Conservation (phyloP, 2,329 filamentous ascomycete species). For the Exophiala aquamarina region DNA sequence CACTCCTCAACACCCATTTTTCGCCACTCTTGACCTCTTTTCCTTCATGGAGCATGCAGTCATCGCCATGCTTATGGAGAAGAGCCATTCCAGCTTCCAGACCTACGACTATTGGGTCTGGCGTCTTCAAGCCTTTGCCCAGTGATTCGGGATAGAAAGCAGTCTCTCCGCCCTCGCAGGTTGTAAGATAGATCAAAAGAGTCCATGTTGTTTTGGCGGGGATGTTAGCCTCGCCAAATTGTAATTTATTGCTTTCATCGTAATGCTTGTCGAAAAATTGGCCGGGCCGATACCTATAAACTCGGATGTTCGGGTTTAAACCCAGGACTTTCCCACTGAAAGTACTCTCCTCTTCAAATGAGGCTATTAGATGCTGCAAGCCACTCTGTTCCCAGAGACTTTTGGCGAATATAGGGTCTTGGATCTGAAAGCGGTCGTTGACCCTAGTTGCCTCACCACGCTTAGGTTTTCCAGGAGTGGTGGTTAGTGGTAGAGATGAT, state of each 20-base stretch:
- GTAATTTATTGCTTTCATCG: slow-evolving; percentile 79
- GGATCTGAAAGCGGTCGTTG: slow-evolving; percentile 84
- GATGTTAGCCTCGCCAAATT: slow-evolving; percentile 50
- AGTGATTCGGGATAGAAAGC: slow-evolving; percentile 77
- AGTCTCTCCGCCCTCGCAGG: slow-evolving; percentile 82
- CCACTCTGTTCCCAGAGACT: slow-evolving; percentile 76
- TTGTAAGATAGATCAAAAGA: slow-evolving; percentile 81
- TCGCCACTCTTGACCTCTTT: slow-evolving; percentile 75
- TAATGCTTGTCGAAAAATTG: slow-evolving; percentile 95
- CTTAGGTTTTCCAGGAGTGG: slow-evolving; percentile 76
- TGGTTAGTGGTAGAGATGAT: slow-evolving; percentile 67
- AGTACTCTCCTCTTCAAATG: slow-evolving; percentile 34
- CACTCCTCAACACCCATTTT: slow-evolving; percentile 88
- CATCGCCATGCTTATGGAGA: slow-evolving; percentile 83
- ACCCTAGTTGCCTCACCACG: slow-evolving; percentile 78
- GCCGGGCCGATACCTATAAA: slow-evolving; percentile 81
- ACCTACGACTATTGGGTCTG: slow-evolving; percentile 64
- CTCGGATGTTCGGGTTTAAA: slow-evolving; percentile 81
- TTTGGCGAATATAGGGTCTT: slow-evolving; percentile 73
- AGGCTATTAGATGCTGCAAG: slow-evolving; percentile 60
- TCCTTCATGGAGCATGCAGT: slow-evolving; percentile 88
- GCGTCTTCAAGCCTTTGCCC: slow-evolving; percentile 42
- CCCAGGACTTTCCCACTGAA: slow-evolving; percentile 86
- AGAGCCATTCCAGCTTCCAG: slow-evolving; percentile 83
- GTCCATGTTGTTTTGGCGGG: slow-evolving; percentile 84